These are phyloP conservation scores for Fusarium vanettenii DNA, from an alignment of 2,329 filamentous ascomycete species.

Conservation along the genomic window DNA sequence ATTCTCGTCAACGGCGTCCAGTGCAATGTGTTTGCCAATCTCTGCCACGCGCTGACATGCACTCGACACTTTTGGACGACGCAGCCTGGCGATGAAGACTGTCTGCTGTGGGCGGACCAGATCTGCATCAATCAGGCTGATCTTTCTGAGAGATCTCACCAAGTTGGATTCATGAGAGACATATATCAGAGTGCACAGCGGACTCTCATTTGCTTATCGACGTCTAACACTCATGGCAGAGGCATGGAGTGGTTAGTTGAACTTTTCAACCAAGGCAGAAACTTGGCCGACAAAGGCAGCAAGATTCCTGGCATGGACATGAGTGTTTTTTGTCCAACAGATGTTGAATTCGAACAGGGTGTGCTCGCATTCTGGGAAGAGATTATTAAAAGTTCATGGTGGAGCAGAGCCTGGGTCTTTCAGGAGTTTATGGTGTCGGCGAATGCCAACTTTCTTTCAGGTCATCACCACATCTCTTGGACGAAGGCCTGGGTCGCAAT, in stretches of 20 bases:
- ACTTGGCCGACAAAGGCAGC: too few species aligned
- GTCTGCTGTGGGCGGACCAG: conserved; percentile 15
- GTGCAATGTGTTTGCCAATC: conserved; percentile 14
- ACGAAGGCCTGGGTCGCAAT: rapidly evolving
- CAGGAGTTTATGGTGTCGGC: conserved; percentile 9
- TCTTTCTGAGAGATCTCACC: conserved; percentile 9
- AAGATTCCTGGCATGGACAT: too few species aligned
- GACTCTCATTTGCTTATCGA: conserved; percentile 5
- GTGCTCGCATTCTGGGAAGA: too few species aligned
- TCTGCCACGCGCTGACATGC: neutral
- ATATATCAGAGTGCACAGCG: neutral
- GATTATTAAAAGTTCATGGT: neutral
- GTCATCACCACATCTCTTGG: neutral
- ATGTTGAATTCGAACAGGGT: too few species aligned
- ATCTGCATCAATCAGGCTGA: conserved; percentile 18
- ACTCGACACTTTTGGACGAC: neutral
- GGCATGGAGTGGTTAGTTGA: neutral
- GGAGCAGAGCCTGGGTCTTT: conserved; percentile 14
- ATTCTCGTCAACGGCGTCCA: neutral
- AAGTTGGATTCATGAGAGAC: conserved; percentile 16
- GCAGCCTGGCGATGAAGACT: rapidly evolving
- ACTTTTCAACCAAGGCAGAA: too few species aligned
- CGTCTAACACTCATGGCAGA: rapidly evolving
- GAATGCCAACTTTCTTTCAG: neutral
- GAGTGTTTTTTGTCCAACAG: too few species aligned